Conservation (phyloP, 345 rosid species). For the Luvunga scandens region DNA sequence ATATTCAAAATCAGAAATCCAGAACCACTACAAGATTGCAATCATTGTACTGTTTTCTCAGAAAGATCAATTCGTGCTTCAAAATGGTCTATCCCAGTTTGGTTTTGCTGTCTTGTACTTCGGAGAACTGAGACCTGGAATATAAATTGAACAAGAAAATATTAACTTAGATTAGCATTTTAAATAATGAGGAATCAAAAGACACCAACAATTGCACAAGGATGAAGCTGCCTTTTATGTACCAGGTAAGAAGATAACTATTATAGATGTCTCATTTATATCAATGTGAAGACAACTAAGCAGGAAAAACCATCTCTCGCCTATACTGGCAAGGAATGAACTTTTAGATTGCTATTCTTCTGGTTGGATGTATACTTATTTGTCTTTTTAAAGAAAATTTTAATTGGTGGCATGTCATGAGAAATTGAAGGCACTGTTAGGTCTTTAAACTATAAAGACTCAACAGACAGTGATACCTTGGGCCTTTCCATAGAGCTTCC, state of each 20-base stretch:
- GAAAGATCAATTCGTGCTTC: conserved; percentile 83
- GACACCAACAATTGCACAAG: neutral
- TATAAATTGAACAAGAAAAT: conserved; percentile 9
- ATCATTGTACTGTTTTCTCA: neutral
- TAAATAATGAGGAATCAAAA: neutral
- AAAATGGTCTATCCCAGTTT: conserved; percentile 54
- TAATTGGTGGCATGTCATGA: neutral
- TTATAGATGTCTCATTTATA: neutral
- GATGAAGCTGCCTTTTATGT: neutral
- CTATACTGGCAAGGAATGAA: neutral
- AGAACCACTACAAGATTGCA: neutral
- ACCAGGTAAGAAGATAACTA: neutral
- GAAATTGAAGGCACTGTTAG: neutral
- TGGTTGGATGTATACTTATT: neutral
- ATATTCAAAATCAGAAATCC: neutral
- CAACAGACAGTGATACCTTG: conserved; percentile 48
- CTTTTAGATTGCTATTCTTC: neutral
- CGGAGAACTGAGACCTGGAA: conserved; percentile 75
- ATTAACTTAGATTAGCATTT: neutral
- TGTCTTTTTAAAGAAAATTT: too few species aligned
- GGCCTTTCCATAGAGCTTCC: conserved; percentile 82
- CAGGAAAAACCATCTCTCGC: neutral
- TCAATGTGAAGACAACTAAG: neutral
- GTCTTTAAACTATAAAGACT: neutral
- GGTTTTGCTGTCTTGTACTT: conserved; percentile 34